These are phyloP conservation scores for Magnaporthiopsis rhizophila DNA, from an alignment of 2,329 filamentous ascomycete genomes.

Conservation along the genomic window DNA sequence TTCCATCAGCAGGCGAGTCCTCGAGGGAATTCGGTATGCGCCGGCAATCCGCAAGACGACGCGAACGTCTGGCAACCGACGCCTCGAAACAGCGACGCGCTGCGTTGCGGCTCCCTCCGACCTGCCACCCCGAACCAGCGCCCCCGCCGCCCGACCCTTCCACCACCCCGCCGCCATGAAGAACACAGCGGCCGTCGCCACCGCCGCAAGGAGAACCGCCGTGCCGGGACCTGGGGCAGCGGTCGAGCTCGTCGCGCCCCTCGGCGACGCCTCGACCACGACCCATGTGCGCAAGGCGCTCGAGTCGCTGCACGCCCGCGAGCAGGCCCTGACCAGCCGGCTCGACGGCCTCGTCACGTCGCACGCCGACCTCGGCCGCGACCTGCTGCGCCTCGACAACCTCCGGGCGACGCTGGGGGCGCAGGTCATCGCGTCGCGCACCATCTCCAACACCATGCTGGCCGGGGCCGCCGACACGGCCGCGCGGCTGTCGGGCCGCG, in stretches of 20 bases:
- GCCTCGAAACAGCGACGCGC: constrained; percentile 10
- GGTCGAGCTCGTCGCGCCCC: constrained; percentile 23
- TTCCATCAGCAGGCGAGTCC: no score
- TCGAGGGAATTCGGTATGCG: constrained; percentile 28
- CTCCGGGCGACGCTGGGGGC: constrained; percentile 81
- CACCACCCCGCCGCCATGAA: constrained; percentile 11
- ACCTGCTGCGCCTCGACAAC: constrained; percentile 80
- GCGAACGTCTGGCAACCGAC: constrained; percentile 34
- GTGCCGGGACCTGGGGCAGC: constrained; percentile 11
- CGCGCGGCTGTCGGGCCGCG: constrained; percentile 74
- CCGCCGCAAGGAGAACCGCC: constrained; percentile 10
- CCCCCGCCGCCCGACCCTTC: constrained; percentile 9
- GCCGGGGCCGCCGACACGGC: constrained; percentile 79
- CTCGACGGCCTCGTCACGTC: constrained; percentile 72
- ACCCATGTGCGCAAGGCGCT: constrained; percentile 75
- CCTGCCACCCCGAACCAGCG: constrained; percentile 9
- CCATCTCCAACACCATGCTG: constrained; percentile 86
- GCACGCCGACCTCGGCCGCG: constrained; percentile 78
- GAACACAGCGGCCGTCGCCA: constrained; percentile 8
- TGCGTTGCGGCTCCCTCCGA: not conserved
- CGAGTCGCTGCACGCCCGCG: constrained; percentile 64
- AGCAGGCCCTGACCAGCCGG: constrained; percentile 63
- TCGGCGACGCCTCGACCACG: constrained; percentile 66
- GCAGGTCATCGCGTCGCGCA: constrained; percentile 74
- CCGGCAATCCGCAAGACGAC: constrained; percentile 26